Conservation (phyloP, 2,329 filamentous ascomycete species). For the Cercospora janseana region DNA sequence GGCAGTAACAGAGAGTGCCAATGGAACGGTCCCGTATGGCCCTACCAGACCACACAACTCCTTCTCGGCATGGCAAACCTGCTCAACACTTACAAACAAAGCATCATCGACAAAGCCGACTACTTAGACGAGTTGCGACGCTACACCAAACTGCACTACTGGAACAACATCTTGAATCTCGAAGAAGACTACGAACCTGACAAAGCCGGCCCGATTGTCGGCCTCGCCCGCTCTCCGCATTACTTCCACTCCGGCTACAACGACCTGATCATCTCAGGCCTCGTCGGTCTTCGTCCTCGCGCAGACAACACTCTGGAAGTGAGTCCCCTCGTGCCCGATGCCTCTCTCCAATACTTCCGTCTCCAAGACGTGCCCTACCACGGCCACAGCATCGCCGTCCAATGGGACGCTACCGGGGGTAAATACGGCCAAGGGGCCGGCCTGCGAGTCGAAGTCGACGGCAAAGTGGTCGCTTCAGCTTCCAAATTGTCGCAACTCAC, state of each 20-base stretch:
- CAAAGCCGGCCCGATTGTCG: slow-evolving; percentile 44
- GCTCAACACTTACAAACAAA: slow-evolving; percentile 43
- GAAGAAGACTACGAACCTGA: slow-evolving; percentile 48
- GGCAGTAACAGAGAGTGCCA: slow-evolving; percentile 43
- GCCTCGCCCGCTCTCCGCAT: slow-evolving; percentile 44
- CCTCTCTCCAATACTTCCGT: slow-evolving; percentile 42
- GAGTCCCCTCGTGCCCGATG: slow-evolving; percentile 41
- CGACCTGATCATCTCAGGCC: slow-evolving; percentile 44
- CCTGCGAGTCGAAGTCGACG: slow-evolving; percentile 40
- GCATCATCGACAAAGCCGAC: slow-evolving; percentile 34
- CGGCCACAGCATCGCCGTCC: slow-evolving; percentile 43
- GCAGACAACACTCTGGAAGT: slow-evolving; percentile 43
- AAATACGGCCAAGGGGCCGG: slow-evolving; percentile 36
- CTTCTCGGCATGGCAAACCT: slow-evolving; percentile 45
- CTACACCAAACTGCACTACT: slow-evolving; percentile 45
- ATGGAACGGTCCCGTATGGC: slow-evolving; percentile 49
- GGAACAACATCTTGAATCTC: slow-evolving; percentile 39
- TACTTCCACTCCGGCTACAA: slow-evolving; percentile 50
- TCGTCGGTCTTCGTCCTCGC: slow-evolving; percentile 45
- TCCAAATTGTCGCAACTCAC: slow-evolving; percentile 32
- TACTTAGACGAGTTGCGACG: slow-evolving; percentile 41
- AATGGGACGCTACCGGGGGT: slow-evolving; percentile 43
- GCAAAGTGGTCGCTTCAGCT: slow-evolving; percentile 36
- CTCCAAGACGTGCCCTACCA: slow-evolving; percentile 45
- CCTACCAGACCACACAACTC: slow-evolving; percentile 46